Evolutionary conservation across 2,329 filamentous ascomycete genomes (phyloP), one percentile per base, ranked within the genome.

Genomic region (Cadophora sp.): DNA sequence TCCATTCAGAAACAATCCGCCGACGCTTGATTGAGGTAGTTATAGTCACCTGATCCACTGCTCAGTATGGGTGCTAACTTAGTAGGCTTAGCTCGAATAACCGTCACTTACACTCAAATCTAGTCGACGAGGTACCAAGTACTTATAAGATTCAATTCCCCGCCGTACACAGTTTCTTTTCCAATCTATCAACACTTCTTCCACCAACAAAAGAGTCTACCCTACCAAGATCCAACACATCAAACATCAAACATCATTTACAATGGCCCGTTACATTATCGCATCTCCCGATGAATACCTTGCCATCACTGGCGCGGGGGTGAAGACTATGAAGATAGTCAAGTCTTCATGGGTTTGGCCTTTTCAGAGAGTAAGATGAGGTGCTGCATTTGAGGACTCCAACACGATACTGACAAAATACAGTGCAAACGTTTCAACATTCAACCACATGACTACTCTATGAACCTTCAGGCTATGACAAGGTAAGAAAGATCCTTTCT

Each of bases 401-500:
- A 31, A 22, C 27, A 55, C 16, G 4, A 66, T 68, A 46, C 68
- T 75, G 64, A 74, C 51, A 7, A 0, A 31, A 37, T n/a, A 11
- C 27, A 77, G 76, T 74, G 69, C 48, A 72, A 73, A 72, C 68
- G 70, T 22, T 76, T 77, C 58, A 87, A 84, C 70, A 89, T 92
- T 75, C 90, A 90, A 72, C 91, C 91, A 0, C 92, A 92, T 76
- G 93, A 97, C 80, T 95, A 96, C 80, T 88, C 87, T 68, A 92
- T 97, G 85, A 89, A 89, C 66, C 83, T 97, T 1, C 92, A 94
- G 77, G 93, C 93, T 66, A 97, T 97, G 93, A 97, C 93, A 27
- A 40, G 22, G 56, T 59, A 59, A 43, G 56, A 16, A n/a, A n/a
- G n/a, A n/a, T n/a, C n/a, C n/a, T n/a, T n/a, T n/a, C n/a, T n/a